Percentiles rank a stretch among this genome's conserved stretches.
Conservation (phyloP, 306 rosid genomes). For the Luffa acutangula region DNA sequence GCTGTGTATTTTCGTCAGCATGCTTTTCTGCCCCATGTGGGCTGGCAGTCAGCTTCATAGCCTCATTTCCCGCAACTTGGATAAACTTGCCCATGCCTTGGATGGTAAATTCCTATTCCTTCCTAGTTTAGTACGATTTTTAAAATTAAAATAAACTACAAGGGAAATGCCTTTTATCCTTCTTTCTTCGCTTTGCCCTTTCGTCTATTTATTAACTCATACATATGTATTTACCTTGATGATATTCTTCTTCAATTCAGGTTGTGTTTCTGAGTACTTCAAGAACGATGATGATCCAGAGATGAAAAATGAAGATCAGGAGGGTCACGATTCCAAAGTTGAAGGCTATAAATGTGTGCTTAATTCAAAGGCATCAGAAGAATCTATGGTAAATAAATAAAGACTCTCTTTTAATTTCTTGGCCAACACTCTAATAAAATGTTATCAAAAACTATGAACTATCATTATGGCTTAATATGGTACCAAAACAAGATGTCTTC, state of each 20-base stretch:
- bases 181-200: no score
- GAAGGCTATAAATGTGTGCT: slow-evolving; percentile 11
- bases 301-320: not conserved
- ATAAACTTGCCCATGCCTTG: slow-evolving; percentile 60
- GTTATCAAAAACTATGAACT: not conserved
- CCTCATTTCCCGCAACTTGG: slow-evolving; percentile 46
- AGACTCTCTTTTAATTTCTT: not conserved
- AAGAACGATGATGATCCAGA: not conserved
- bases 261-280: slow-evolving; percentile 5
- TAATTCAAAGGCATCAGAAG: slow-evolving; percentile 8
- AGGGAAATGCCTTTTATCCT: no score
- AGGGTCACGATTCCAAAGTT: not conserved
- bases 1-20: slow-evolving; percentile 44
- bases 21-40: slow-evolving; percentile 65
- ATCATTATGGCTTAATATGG: no score
- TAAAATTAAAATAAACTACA: no score
- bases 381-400: not conserved
- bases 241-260: not conserved
- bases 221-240: not conserved
- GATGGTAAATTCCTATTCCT: slow-evolving; percentile 29
- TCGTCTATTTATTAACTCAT: not conserved
- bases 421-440: not conserved
- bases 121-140: no score
- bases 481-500: no score
- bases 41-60: slow-evolving; percentile 65